phyloP scores from a whole-genome alignment of 495 filamentous ascomycete species.

The Penicillium argentinense region DNA sequence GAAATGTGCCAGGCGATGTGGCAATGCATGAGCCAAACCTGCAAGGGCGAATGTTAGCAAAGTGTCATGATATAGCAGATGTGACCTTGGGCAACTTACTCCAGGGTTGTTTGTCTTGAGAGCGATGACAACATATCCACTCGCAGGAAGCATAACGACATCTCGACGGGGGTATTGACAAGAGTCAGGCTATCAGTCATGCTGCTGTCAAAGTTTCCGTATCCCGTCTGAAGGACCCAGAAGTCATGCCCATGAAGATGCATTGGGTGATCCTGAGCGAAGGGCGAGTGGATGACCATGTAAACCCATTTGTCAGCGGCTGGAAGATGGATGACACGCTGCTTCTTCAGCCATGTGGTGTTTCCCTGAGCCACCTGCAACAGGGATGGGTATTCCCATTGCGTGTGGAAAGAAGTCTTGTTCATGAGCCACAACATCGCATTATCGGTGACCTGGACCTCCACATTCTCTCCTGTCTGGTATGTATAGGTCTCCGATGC shows the following conservation, averaged over 20 bases:
- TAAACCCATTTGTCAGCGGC: constrained; percentile 62
- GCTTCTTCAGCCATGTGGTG: constrained; percentile 5
- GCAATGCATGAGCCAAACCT: constrained; percentile 41
- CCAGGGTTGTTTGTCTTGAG: constrained; percentile 2
- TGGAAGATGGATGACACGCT: constrained; percentile 41
- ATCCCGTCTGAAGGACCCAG: constrained; percentile 17
- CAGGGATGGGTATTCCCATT: constrained; percentile 19
- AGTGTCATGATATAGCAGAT: not conserved
- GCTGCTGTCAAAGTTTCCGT: constrained; percentile 7
- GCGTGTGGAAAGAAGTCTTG: constrained; percentile 11
- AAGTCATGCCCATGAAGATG: constrained; percentile 31
- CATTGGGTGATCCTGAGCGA: constrained; percentile 20
- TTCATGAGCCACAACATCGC: constrained; percentile 20
- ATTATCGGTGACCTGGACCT: constrained; percentile 10
- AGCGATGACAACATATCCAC: constrained; percentile 8
- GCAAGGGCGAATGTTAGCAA: not conserved
- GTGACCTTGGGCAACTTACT: not conserved
- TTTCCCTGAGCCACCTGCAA: constrained; percentile 14
- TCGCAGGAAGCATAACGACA: constrained; percentile 5
- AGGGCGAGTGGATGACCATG: constrained; percentile 35
- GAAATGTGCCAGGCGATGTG: constrained; percentile 43
- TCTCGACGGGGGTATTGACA: constrained; percentile 8
- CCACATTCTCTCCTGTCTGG: constrained; percentile 11
- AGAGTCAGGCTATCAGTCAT: constrained; percentile 4
- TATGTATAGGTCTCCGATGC: constrained; percentile 20